Evolutionary conservation across 2,329 filamentous ascomycete genomes (phyloP).

Genomic region (Neofusicoccum sp.): DNA sequence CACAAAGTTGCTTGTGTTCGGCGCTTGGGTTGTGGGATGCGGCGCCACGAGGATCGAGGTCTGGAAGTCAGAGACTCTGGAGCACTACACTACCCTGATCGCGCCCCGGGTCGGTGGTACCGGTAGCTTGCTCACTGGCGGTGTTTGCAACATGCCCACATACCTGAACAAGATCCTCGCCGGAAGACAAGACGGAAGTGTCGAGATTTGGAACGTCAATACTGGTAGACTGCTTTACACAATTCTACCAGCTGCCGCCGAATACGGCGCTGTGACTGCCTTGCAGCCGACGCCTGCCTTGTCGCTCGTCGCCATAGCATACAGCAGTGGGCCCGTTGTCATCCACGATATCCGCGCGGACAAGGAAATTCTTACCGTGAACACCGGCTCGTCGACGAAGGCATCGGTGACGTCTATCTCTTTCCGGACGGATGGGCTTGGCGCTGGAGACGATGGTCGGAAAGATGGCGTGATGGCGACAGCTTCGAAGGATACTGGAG

Average conservation of each 20-base stretch:
- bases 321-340: constrained; percentile 72
- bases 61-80: constrained; percentile 79
- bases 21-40: constrained; percentile 85
- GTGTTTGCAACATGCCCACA: constrained; percentile 85
- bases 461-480: constrained; percentile 92
- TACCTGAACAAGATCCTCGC: constrained; percentile 95
- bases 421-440: constrained; percentile 85
- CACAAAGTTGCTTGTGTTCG: constrained; percentile 76
- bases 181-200: constrained; percentile 79
- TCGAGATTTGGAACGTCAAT: constrained; percentile 97
- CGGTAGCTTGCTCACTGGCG: constrained; percentile 70
- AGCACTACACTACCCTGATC: constrained; percentile 84
- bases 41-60: constrained; percentile 75
- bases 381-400: constrained; percentile 60
- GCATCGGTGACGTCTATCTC: constrained; percentile 76
- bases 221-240: constrained; percentile 90
- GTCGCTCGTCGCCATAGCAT: constrained; percentile 83
- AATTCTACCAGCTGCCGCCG: constrained; percentile 70
- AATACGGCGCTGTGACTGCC: constrained; percentile 79
- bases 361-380: constrained; percentile 67
- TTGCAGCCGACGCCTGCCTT: constrained; percentile 81
- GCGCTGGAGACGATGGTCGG: constrained; percentile 82
- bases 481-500: constrained; percentile 72
- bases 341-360: constrained; percentile 82
- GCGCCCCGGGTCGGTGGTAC: constrained; percentile 58